Conservation (phyloP, 2,329 filamentous ascomycete genomes). For the Penicillium sp. region DNA sequence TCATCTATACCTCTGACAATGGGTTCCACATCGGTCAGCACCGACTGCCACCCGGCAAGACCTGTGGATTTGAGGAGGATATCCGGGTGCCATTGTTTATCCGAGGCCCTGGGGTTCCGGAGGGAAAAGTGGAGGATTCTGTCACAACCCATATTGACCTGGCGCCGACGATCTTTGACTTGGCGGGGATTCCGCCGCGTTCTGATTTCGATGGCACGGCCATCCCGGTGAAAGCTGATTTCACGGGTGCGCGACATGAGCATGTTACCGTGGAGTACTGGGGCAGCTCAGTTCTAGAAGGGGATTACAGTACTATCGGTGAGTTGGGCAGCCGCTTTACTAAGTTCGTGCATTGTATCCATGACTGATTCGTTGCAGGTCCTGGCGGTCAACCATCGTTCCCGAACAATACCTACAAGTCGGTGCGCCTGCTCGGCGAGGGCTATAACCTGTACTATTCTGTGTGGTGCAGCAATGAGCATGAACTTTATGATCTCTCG, state of each 20-base stretch:
- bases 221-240: slow-evolving; percentile 48
- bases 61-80: slow-evolving; percentile 63
- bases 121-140: slow-evolving; percentile 46
- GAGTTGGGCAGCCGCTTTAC: slow-evolving; percentile 1
- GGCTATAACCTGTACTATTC: slow-evolving; percentile 46
- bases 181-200: slow-evolving; percentile 45
- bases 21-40: slow-evolving; percentile 66
- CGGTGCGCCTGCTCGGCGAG: slow-evolving; percentile 39
- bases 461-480: slow-evolving; percentile 47
- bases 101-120: slow-evolving; percentile 60
- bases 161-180: slow-evolving; percentile 62
- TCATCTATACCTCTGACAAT: slow-evolving; percentile 66
- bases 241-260: slow-evolving; percentile 47
- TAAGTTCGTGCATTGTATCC: too few species aligned
- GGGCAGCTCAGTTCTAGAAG: slow-evolving; percentile 47
- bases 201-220: slow-evolving; percentile 62
- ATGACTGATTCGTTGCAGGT: slow-evolving; percentile 12
- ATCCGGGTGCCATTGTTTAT: slow-evolving; percentile 65
- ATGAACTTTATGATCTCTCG: slow-evolving; percentile 45
- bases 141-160: slow-evolving; percentile 68
- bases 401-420: slow-evolving; percentile 47
- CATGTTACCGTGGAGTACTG: slow-evolving; percentile 65
- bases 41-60: slow-evolving; percentile 61
- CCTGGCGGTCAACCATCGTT: slow-evolving; percentile 21
- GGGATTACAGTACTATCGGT: slow-evolving; percentile 33